phyloP scores from a whole-genome alignment of 306 rosid genomes.

The Malus orientalis region DNA sequence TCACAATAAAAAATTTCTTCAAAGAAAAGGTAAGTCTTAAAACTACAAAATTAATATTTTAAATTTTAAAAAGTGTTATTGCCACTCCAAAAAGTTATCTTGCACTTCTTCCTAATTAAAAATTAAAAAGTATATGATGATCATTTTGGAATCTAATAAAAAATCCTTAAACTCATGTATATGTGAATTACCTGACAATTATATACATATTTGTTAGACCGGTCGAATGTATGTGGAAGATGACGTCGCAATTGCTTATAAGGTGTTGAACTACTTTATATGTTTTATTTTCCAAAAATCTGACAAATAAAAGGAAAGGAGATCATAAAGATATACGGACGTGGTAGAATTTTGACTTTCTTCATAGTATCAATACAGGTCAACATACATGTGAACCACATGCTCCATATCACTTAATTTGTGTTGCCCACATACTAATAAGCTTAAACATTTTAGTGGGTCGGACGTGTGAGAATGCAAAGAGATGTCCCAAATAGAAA shows the following conservation, averaged over 20 bases:
- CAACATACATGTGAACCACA: background rate
- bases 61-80: background rate
- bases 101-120: no score
- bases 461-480: background rate
- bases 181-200: background rate
- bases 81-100: no score
- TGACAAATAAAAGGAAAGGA: no score
- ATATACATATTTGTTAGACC: background rate
- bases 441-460: no score
- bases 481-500: background rate
- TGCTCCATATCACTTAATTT: rapidly evolving
- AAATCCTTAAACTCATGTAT: background rate
- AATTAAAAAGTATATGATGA: no score
- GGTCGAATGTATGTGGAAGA: no score
- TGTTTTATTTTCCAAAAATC: no score
- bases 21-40: background rate
- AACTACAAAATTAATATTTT: background rate
- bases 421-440: background rate
- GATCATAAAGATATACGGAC: no score
- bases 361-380: no score
- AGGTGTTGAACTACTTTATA: background rate
- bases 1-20: no score
- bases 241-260: no score
- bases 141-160: background rate
- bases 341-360: no score